Conservation (phyloP, 2,329 filamentous ascomycete species). For the Nigrograna mackinnonii region DNA sequence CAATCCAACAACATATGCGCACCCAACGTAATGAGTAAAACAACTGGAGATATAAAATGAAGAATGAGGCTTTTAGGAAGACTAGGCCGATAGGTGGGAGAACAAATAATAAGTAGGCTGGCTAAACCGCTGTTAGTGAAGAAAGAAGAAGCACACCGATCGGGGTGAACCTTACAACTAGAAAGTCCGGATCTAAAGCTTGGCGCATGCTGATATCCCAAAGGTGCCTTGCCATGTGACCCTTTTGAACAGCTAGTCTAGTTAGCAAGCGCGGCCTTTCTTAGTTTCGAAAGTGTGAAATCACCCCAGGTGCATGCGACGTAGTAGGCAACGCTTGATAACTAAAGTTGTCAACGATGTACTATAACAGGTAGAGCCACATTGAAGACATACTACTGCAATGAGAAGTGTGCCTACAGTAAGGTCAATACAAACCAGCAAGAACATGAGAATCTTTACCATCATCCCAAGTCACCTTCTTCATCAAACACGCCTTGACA, state of each 20-base stretch:
- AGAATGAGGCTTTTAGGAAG: conserved; percentile 14
- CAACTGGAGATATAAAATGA: conserved; percentile 15
- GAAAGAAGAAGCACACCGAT: too few species aligned
- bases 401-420: conserved; percentile 1
- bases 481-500: conserved; percentile 12
- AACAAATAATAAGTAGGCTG: conserved; percentile 1
- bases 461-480: conserved; percentile 13
- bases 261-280: not conserved
- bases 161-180: not conserved
- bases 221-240: not conserved
- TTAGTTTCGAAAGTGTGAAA: not conserved
- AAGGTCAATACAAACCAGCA: not conserved
- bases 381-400: not conserved
- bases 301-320: conserved; percentile 5
- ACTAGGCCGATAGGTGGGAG: conserved; percentile 2
- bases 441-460: conserved; percentile 2
- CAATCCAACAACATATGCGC: conserved; percentile 5
- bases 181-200: not conserved
- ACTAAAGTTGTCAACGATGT: not conserved
- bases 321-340: not conserved
- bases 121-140: not conserved
- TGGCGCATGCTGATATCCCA: conserved; percentile 8
- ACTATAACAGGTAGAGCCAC: not conserved
- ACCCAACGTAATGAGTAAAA: conserved; percentile 10
- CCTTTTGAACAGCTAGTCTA: conserved; percentile 1